Evolutionary conservation across 108 stramenopile species (phyloP).

Genomic region (Mediolabrus comicus): DNA sequence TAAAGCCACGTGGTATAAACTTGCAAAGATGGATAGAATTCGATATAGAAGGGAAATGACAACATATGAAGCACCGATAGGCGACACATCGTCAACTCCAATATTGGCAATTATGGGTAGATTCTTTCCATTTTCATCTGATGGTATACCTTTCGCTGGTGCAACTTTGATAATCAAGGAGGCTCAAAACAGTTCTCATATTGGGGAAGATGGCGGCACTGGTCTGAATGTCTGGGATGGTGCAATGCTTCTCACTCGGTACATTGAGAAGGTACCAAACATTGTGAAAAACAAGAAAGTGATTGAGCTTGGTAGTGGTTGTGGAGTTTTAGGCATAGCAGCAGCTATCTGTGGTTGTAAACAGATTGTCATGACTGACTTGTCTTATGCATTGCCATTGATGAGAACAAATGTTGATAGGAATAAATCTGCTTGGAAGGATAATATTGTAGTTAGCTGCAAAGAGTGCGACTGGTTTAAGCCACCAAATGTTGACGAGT

Average conservation of each 20-base stretch:
- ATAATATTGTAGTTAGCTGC: constrained; percentile 28
- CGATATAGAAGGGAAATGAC: not conserved
- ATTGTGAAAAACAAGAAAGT: constrained; percentile 41
- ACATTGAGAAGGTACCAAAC: constrained; percentile 31
- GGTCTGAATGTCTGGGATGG: constrained; percentile 80
- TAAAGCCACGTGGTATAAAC: not conserved
- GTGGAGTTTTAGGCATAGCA: constrained; percentile 68
- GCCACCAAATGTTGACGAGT: constrained; percentile 29
- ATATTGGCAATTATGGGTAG: not conserved
- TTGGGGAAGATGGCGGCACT: constrained; percentile 45
- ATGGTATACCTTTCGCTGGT: constrained; percentile 28
- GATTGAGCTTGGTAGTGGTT: constrained; percentile 71
- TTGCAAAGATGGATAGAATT: not conserved
- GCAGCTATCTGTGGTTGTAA: constrained; percentile 47
- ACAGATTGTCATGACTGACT: constrained; percentile 67
- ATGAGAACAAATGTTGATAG: constrained; percentile 47
- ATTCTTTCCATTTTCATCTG: constrained; percentile 31
- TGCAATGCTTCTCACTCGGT: constrained; percentile 46
- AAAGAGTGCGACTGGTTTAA: constrained; percentile 57
- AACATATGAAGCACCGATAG: not conserved
- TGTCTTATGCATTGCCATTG: constrained; percentile 55
- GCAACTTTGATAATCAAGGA: constrained; percentile 33
- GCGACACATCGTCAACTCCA: not conserved
- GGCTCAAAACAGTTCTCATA: constrained; percentile 17
- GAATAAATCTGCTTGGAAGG: constrained; percentile 21